phyloP scores from a whole-genome alignment of 805 yeast species.

The Ogataea naganishii region DNA sequence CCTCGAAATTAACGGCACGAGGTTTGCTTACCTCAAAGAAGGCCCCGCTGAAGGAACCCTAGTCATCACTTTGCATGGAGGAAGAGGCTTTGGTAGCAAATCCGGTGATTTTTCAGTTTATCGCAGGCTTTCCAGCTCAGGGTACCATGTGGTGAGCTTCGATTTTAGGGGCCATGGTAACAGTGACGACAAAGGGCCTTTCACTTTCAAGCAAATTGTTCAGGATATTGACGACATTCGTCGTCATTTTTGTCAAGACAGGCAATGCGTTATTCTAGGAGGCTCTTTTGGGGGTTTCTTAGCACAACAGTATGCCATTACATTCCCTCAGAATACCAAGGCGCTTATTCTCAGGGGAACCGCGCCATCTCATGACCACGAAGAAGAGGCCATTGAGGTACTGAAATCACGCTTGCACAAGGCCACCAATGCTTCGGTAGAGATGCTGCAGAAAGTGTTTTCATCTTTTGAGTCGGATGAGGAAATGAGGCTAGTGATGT shows the following conservation, averaged over 20 bases:
- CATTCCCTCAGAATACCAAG: slow-evolving; percentile 9
- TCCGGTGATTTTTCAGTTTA: slow-evolving; percentile 14
- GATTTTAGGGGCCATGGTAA: slow-evolving; percentile 17
- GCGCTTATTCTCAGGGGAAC: slow-evolving; percentile 15
- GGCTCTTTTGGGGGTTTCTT: slow-evolving; percentile 19
- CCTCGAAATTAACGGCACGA: slow-evolving; percentile 9
- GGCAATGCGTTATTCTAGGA: slow-evolving; percentile 12
- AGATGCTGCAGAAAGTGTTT: slow-evolving; percentile 15
- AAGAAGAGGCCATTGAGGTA: slow-evolving; percentile 9
- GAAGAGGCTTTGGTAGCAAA: slow-evolving; percentile 17
- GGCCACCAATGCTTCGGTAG: slow-evolving; percentile 12
- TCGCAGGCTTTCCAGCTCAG: slow-evolving; percentile 9
- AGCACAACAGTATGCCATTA: slow-evolving; percentile 17
- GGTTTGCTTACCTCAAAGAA: slow-evolving; percentile 9
- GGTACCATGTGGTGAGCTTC: slow-evolving; percentile 15
- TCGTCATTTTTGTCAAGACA: slow-evolving; percentile 5
- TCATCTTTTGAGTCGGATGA: slow-evolving; percentile 14
- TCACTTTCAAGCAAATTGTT: slow-evolving; percentile 14
- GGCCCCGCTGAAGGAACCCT: slow-evolving; percentile 10
- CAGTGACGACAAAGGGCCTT: slow-evolving; percentile 14
- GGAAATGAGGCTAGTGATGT: slow-evolving; percentile 16
- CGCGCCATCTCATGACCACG: slow-evolving; percentile 17
- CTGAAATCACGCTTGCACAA: slow-evolving; percentile 7
- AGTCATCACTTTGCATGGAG: slow-evolving; percentile 17
- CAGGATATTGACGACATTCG: slow-evolving; percentile 15